phyloP scores from a whole-genome alignment of 1,284 basidiomycete species.

The Leccinum ponderosum region DNA sequence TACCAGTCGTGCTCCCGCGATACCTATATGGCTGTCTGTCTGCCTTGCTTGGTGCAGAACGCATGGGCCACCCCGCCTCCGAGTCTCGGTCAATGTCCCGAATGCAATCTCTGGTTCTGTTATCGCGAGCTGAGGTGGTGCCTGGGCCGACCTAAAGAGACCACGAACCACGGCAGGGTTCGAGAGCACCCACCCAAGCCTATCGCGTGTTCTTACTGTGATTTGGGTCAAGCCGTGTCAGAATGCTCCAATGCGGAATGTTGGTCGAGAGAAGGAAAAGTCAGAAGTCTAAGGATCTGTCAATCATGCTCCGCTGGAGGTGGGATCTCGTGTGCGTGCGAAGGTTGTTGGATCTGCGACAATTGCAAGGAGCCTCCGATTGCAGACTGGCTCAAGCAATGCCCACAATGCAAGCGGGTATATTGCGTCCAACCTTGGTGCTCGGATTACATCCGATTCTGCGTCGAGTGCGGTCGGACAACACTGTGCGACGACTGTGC shows the following conservation, averaged over 20 bases:
- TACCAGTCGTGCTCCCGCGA: conserved; percentile 10
- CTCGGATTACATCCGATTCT: no score
- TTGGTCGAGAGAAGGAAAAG: neutral
- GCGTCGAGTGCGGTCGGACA: no score
- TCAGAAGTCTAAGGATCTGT: neutral
- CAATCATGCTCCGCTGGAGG: neutral
- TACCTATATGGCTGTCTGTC: conserved; percentile 7
- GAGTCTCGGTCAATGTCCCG: conserved; percentile 23
- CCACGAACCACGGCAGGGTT: conserved; percentile 7
- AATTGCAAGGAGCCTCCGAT: conserved; percentile 15
- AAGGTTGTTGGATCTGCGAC: conserved; percentile 23
- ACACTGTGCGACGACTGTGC: no score
- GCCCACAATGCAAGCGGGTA: no score
- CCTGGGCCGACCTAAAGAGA: conserved; percentile 16
- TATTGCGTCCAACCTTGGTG: no score
- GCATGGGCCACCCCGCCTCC: conserved; percentile 3
- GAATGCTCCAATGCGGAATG: neutral
- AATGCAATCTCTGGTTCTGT: conserved; percentile 25
- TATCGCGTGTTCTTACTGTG: neutral
- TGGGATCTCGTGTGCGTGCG: conserved; percentile 21
- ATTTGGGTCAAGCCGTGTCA: neutral
- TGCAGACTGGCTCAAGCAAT: no score
- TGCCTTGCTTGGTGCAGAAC: conserved; percentile 11
- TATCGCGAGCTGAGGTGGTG: conserved; percentile 23
- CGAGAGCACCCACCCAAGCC: conserved; percentile 11